Evolutionary conservation across 768 basidiomycete species (phyloP).

Genomic region (Jaapia argillacea): DNA sequence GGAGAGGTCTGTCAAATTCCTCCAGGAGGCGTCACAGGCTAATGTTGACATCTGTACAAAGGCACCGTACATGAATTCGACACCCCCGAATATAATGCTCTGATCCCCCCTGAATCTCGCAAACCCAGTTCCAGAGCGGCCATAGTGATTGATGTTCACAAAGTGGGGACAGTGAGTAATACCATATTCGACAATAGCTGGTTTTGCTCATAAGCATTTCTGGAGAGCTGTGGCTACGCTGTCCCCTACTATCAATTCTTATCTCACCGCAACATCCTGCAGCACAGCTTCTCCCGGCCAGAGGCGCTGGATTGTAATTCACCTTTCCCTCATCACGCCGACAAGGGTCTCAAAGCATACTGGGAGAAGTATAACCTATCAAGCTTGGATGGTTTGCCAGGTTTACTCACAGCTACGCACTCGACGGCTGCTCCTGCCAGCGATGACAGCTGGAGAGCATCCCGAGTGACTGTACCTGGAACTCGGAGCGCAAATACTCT

Average conservation of each 20-base stretch:
- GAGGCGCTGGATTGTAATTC: conserved; percentile 30
- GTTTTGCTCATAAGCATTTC: background rate
- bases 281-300: conserved; percentile 31
- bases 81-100: conserved; percentile 44
- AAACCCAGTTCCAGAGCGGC: conserved; percentile 51
- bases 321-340: conserved; percentile 6
- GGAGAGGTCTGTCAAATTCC: too few relatives aligned
- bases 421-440: too few relatives aligned
- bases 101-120: conserved; percentile 35
- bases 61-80: conserved; percentile 53
- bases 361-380: conserved; percentile 39
- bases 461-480: too few relatives aligned
- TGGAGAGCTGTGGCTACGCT: conserved; percentile 52
- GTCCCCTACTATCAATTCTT: conserved; percentile 53
- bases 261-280: conserved; percentile 41
- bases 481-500: too few relatives aligned
- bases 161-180: conserved; percentile 35
- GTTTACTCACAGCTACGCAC: too few relatives aligned
- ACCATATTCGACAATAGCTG: background rate
- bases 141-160: conserved; percentile 51
- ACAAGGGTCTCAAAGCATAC: conserved; percentile 43
- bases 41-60: too few relatives aligned
- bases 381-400: conserved; percentile 52
- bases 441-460: too few relatives aligned
- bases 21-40: too few relatives aligned